Base-by-base conservation (phyloP, 129 eudicot species). In the Dittrichia graveolens region DNA sequence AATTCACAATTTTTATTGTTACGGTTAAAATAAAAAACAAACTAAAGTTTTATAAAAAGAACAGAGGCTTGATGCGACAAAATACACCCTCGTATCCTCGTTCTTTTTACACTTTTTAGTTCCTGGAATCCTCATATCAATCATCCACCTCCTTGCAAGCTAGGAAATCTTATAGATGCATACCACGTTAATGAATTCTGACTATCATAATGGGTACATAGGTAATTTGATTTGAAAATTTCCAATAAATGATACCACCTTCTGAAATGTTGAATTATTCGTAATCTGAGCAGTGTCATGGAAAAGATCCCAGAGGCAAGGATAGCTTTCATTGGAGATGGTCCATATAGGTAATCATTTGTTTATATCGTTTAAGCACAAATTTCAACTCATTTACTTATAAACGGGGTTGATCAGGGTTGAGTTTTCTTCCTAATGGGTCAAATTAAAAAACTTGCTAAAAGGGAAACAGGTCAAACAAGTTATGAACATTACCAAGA, bases 301-400 rank as follows among this genome's bases (percentile, higher is more conserved):
- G 98, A 94, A 57, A 81, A 75, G 80, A 78, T 94, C 61, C 98
- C 98, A 9, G 82, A 90, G 60, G 96, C 98, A 71, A 83, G 96
- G 43, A 94, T 94, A 57, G 98, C 98, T 62, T 94, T 94, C 70
- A 74, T 94, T 54, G 98, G 98, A 35, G 98, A 94, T 73, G 98
- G 98, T 18, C 98, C 98, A 5, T 90, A 90, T 87, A 84, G 96
- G 98, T 94, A 78, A 76, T 72, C 65, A 34, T 59, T 59, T n/a
- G n/a, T 8, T 18, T 13, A 4, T 4, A 7, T 50, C 1, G 6
- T 38, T 40, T 39, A 50, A 8, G 7, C n/a, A 34, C 24, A 46
- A 11, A 35, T 16, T 24, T 24, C 31, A 24, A 24, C 31, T 24
- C 31, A n/a, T 48, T 24, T 67, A 65, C 42, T 19, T 46, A 44